Evolutionary conservation across 257 asterid species (phyloP), one percentile per base, ranked within the genome.

Genomic region (Prunella vulgaris): DNA sequence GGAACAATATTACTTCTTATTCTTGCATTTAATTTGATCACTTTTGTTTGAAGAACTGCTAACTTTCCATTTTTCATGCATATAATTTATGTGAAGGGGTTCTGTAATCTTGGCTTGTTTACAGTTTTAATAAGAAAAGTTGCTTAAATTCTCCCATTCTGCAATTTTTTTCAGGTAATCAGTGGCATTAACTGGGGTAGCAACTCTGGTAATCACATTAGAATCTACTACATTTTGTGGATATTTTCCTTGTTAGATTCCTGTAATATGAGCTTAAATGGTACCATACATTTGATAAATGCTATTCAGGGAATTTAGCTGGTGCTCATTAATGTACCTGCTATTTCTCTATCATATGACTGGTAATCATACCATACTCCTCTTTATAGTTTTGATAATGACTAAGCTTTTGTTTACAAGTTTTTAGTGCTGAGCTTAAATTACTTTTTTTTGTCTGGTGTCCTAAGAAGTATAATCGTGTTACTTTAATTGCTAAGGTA

Each of bases 141-240:
- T 64, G 18, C 64, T 74, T 53, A 42, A 48, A 27, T 32, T 24
- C 46, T 28, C 53, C 32, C 44, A 38, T 53, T 18, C 73, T 57
- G 48, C 70, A 66, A 60, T 78, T 60, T 10, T 60, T 77, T 84
- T 81, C 85, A 90, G 97, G 97, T 90, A 58, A 69, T 90, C 80
- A 88, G 97, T 67, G 97, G 97, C 81, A 90, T 90, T 69, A 90
- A 90, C 73, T 83, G 76, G 90, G 96, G 96, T 66, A 86, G 95
- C 90, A 90, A 90, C 77, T 88, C 90, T 49, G 92, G 97, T 51
- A 88, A 86, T 84, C 90, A 86, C 79, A 79, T 86, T 68, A 76
- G 95, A 80, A 64, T 30, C 54, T 17, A 5, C 71, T n/a, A n/a
- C 58, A 40, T 40, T 14, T 5, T 32, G 37, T 32, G 9, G 37